Percentiles rank a stretch among this genome's conserved stretches.
Evolutionary conservation across 2,329 filamentous ascomycete genomes (phyloP).

Genomic region (Colletotrichum euphorbiae): DNA sequence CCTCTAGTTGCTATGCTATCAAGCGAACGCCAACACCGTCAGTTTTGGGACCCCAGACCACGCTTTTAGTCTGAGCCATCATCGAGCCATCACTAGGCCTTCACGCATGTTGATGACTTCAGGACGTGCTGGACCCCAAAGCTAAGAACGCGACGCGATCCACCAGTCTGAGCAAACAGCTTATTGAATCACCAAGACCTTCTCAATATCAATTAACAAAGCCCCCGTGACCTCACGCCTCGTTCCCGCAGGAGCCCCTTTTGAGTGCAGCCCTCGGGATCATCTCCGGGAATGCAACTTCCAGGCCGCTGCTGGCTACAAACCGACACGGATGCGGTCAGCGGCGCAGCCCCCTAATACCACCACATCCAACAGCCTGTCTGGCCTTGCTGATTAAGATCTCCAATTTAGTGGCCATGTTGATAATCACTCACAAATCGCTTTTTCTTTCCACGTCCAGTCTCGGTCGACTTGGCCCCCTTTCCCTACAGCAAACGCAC

Average conservation of each 20-base stretch:
- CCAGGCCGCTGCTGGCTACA: slow-evolving; percentile 9
- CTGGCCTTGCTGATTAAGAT: slow-evolving; percentile 32
- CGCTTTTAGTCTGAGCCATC: slow-evolving; percentile 9
- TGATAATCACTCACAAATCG: slow-evolving; percentile 23
- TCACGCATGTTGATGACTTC: slow-evolving; percentile 5
- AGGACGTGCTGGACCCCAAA: slow-evolving; percentile 13
- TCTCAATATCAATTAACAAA: slow-evolving; percentile 1
- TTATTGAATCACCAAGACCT: slow-evolving; percentile 2
- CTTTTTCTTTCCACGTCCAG: background rate
- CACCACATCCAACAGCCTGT: slow-evolving; percentile 20
- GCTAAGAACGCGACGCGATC: slow-evolving; percentile 2
- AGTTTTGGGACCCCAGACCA: slow-evolving; percentile 11
- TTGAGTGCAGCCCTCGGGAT: slow-evolving; percentile 27
- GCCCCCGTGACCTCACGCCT: slow-evolving; percentile 17
- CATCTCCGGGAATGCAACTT: slow-evolving; percentile 17
- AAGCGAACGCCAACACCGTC: background rate
- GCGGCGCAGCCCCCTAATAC: slow-evolving; percentile 25
- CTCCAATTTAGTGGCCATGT: slow-evolving; percentile 1
- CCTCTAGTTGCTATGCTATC: slow-evolving; percentile 11
- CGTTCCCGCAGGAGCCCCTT: slow-evolving; percentile 28
- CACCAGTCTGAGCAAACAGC: slow-evolving; percentile 9
- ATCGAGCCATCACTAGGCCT: background rate
- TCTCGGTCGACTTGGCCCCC: background rate
- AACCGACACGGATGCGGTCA: slow-evolving; percentile 22
- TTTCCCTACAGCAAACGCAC: background rate